phyloP scores from a whole-genome alignment of 2,329 filamentous ascomycete species.

The Aspergillus caelatus region DNA sequence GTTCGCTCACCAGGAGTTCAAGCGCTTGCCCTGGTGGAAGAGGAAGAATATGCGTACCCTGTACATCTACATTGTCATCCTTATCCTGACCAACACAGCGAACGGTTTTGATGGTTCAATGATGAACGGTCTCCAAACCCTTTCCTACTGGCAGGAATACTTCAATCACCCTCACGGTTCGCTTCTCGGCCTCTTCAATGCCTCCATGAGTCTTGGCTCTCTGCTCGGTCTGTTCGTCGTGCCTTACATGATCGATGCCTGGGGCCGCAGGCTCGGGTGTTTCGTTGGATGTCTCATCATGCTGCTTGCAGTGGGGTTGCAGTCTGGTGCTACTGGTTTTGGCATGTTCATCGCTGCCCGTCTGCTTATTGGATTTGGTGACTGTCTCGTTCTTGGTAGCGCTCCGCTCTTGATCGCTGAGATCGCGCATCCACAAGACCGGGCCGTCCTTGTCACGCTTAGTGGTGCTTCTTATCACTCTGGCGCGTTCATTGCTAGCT shows the following conservation, averaged over 20 bases:
- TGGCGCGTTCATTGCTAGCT: conserved; percentile 23
- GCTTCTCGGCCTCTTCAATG: conserved; percentile 25
- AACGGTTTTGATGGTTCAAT: conserved; percentile 41
- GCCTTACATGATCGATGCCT: conserved; percentile 14
- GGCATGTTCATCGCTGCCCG: no score
- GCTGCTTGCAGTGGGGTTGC: no score
- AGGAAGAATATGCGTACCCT: no score
- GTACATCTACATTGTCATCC: no score
- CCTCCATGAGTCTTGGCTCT: no score
- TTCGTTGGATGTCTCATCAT: conserved; percentile 14
- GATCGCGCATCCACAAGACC: conserved; percentile 28
- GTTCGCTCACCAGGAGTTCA: no score
- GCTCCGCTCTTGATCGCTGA: conserved; percentile 30
- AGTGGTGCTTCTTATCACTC: conserved; percentile 23
- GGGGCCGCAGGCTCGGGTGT: conserved; percentile 20
- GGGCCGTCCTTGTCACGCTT: conserved; percentile 16
- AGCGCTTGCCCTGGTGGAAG: no score
- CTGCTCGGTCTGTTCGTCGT: no score
- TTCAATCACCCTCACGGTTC: conserved; percentile 26
- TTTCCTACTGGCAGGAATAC: conserved; percentile 28
- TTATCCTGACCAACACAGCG: conserved; percentile 11
- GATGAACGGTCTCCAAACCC: conserved; percentile 33
- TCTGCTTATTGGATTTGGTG: no score
- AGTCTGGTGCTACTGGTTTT: no score
- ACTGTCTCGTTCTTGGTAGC: conserved; percentile 5